Evolutionary conservation across 2,329 filamentous ascomycete genomes (phyloP), one percentile per base, ranked within the genome.

Genomic region (Bertia moriformis): DNA sequence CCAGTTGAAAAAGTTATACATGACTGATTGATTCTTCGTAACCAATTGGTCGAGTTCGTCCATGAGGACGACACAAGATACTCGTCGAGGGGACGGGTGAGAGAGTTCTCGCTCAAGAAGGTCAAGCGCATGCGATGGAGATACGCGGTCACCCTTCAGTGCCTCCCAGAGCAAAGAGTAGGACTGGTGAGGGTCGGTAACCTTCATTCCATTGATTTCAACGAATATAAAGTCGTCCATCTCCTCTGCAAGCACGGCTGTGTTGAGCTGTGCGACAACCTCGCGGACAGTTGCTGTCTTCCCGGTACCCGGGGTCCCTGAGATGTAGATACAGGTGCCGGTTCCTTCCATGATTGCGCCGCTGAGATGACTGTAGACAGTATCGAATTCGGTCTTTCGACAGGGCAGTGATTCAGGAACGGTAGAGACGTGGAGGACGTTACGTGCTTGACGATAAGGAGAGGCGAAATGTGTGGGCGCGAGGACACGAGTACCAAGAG

Each of bases 1-100:
- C 91, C 91, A 98, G 54, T 98, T 98, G 71, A 98, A 98, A 59
- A 98, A 98, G 59, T 98, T 98, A 64, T 98, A 98, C 91, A 98
- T 98, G 60, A 98, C 91, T n/a, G 85, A 89, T 57, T 98, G 93
- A 51, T 94, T 96, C 53, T 89, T 91, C 12, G 91, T 98, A 4
- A 98, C 93, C 4, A 98, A 73, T 60, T 98, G 91, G 55, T 98
- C 91, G 37, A 98, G 70, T 60, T 98, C 91, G 52, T 98, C 91
- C 91, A 98, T 98, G 38, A 98, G 63, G 2, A 98, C 91, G 13
- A 98, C 91, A 53, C 89, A 96, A 1, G 93, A 91, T 4, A 93
- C 86, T 43, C 91, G 74, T 38, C 91, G 75, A 18, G 91, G 91
- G 42, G 82, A 93, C 0, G 93, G 91, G 42, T 88, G 80, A 42